Evolutionary conservation across 2,329 filamentous ascomycete species (phyloP).

Genomic region (Lachnellula suecica): DNA sequence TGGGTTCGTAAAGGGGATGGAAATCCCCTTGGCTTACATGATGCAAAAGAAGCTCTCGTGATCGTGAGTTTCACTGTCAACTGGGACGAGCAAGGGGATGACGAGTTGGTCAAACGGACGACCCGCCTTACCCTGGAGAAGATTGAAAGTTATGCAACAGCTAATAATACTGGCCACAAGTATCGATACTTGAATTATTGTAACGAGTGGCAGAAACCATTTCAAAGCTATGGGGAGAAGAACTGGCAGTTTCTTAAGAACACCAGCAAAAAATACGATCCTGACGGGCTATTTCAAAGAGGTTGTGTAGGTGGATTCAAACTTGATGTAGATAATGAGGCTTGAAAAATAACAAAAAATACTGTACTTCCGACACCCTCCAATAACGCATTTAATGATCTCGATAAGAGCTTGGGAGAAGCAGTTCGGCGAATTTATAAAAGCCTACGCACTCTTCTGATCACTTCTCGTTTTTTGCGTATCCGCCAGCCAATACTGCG

Average conservation of each 20-base stretch:
- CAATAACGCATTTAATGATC: too few species aligned
- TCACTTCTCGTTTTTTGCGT: too few species aligned
- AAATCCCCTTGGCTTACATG: constrained; percentile 29
- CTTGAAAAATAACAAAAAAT: neutral
- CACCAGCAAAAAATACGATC: constrained; percentile 9
- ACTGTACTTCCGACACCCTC: too few species aligned
- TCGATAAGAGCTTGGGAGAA: too few species aligned
- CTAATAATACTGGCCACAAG: constrained; percentile 23
- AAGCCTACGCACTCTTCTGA: too few species aligned
- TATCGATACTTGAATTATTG: constrained; percentile 34
- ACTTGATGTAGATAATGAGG: neutral
- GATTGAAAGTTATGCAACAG: constrained; percentile 32
- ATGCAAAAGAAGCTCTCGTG: constrained; percentile 30
- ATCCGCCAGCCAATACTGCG: too few species aligned
- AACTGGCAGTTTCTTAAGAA: constrained; percentile 17
- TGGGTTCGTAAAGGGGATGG: constrained; percentile 28
- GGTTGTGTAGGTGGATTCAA: constrained; percentile 9
- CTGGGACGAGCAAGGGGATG: constrained; percentile 30
- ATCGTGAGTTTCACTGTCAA: constrained; percentile 36
- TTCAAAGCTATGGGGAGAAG: constrained; percentile 31
- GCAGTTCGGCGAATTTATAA: too few species aligned
- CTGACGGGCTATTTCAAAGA: constrained; percentile 9
- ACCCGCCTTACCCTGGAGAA: constrained; percentile 30
- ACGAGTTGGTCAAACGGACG: constrained; percentile 29
- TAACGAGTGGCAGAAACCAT: constrained; percentile 29